Evolutionary conservation across 352 stramenopile species (phyloP), one percentile per base, ranked within the genome.

Genomic region (Paralagenidium karlingii): DNA sequence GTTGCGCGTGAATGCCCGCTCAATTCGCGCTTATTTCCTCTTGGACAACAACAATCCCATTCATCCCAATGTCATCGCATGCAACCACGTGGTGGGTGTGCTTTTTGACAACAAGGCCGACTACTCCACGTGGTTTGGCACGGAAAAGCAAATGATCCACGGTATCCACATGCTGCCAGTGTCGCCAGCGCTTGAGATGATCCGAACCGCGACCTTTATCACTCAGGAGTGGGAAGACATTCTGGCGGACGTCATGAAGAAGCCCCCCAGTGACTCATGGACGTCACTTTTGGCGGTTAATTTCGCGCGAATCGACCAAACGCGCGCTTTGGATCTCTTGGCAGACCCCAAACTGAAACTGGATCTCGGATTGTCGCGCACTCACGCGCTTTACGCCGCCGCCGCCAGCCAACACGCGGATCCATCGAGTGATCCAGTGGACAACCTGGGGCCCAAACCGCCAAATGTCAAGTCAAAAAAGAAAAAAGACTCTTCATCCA

Each of bases 211-310:
- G 8, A 57, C 29, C 24, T 87, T 87, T 30, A 55, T 83, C 5
- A 51, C 59, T 36, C 42, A 84, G 43, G 74, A 87, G n/a, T 87
- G 74, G 74, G 64, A 78, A 34, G 57, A 82, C 33, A 59, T 87
- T 11, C 34, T 87, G 2, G n/a, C 45, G 3, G 70, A 80, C 26
- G 57, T 87, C 11, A 41, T 32, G 9, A 32, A 27, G 19, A 43
- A 50, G 20, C 47, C 71, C 37, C 45, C 43, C 21, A 69, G 41
- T 24, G 68, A 62, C 26, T 45, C 74, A 21, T 83, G 69, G 65
- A 50, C 77, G 12, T 87, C 74, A 31, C 43, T 87, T 28, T 33
- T 87, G 32, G 67, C 74, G 8, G 58, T 79, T 36, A 87, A 84
- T 49, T 68, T 68, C 22, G 74, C 74, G 0, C 58, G 49, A 0